phyloP scores from a whole-genome alignment of 805 yeast species.

The Ogataea parapolymorpha region DNA sequence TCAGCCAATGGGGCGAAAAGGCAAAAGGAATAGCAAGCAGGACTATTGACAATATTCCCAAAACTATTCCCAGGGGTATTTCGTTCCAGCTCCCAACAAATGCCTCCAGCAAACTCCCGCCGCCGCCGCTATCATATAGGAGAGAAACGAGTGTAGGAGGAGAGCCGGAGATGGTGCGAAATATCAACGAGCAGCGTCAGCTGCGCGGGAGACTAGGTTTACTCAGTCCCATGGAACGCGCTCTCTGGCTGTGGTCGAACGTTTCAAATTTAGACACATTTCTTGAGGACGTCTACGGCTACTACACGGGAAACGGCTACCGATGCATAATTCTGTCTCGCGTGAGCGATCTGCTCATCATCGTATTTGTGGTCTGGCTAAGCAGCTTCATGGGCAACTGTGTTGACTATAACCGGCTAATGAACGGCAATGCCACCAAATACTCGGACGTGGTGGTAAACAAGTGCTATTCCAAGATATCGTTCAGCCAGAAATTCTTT shows the following conservation, averaged over 20 bases:
- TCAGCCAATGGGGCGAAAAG: conserved; percentile 23
- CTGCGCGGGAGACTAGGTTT: conserved; percentile 36
- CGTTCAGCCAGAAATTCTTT: conserved; percentile 52
- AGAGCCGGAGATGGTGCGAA: conserved; percentile 6
- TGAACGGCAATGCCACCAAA: conserved; percentile 33
- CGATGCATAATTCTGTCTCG: conserved; percentile 70
- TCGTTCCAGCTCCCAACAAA: conserved; percentile 20
- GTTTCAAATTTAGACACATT: conserved; percentile 88
- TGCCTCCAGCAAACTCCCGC: conserved; percentile 17
- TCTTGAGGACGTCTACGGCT: conserved; percentile 75
- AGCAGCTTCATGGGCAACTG: conserved; percentile 81
- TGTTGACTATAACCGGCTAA: conserved; percentile 50
- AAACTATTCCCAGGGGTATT: conserved; percentile 22
- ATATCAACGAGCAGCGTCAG: conserved; percentile 21
- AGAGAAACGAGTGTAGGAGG: conserved; percentile 10
- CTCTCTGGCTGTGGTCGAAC: conserved; percentile 96
- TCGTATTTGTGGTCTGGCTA: conserved; percentile 75
- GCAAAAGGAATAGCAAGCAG: conserved; percentile 29
- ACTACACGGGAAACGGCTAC: conserved; percentile 83
- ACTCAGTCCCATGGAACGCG: conserved; percentile 65
- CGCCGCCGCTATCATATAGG: conserved; percentile 17
- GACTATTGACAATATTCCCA: conserved; percentile 24
- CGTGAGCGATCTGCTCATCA: conserved; percentile 63
- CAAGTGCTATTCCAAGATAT: conserved; percentile 45
- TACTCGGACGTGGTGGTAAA: conserved; percentile 41